Base-by-base conservation (phyloP, 2,329 filamentous ascomycete species). In the Sarocladium kiliense region DNA sequence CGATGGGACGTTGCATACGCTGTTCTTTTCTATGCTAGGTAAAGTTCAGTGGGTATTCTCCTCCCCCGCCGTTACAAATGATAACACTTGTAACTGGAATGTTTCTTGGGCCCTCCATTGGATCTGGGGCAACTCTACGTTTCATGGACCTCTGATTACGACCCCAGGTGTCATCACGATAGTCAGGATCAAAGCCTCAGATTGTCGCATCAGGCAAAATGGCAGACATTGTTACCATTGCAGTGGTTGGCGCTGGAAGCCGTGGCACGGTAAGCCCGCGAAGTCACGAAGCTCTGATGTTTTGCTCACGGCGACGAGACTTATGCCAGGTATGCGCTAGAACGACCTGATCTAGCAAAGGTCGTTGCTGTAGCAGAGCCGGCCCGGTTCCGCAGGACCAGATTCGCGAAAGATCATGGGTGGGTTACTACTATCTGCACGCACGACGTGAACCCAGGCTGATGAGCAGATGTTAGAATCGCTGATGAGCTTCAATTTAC, bases 331-430 rank as follows among this genome's bases (percentile, higher is more conserved):
- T 59, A 58, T 54, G 56, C 58, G 14, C 41, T 59, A 6, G 54
- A 56, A 18, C 49, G 57, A 30, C 58, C 58, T 10, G 26, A 44
- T 16, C 58, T 59, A 2, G 58, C 58, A 51, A 58, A 58, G 34
- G 54, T 59, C 11, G 58, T 59, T 2, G 54, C 54, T 16, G 56
- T 59, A 12, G 58, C 58, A 9, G 58, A 59, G 53, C 58, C 58
- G 12, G 54, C 44, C 45, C 53, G 49, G 18, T 55, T 55, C 27
- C 47, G 58, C 23, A 32, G 58, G 16, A 49, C 36, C 14, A 54
- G 54, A 34, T 56, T 58, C 41, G 55, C 58, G 4, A 51, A 56
- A 27, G 55, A 55, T 19, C 58, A 59, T 36, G 30, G 45, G 57
- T 56, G 44, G 44, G 58, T 54, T 34, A 27, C 26, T 18, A 14